Percentiles rank a stretch among this genome's conserved stretches.
These are phyloP conservation scores for Liriodendron chinense DNA, from an alignment of 164 flowering plant genomes.

Conservation along the genomic window DNA sequence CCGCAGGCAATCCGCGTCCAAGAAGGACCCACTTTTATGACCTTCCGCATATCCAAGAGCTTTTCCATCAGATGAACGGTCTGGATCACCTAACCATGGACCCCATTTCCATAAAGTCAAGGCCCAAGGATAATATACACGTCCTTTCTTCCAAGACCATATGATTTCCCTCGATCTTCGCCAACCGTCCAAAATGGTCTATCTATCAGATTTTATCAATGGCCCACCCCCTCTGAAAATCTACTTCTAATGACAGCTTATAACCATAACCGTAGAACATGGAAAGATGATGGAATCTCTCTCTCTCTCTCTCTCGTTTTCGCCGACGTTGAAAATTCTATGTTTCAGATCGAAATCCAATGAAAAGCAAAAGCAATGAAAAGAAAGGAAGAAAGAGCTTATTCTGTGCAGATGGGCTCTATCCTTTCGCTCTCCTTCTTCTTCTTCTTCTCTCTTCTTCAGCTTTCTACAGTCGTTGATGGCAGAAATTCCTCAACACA, in stretches of 20 bases:
- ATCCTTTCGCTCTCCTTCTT: conserved; percentile 14
- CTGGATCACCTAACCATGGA: no score
- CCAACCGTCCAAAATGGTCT: no score
- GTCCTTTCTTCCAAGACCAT: no score
- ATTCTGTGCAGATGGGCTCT: conserved; percentile 22
- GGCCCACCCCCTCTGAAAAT: no score
- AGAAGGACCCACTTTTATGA: no score
- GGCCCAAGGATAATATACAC: no score
- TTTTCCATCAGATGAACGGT: no score
- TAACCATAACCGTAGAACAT: conserved; percentile 20
- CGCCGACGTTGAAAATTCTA: background rate
- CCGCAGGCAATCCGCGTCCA: no score
- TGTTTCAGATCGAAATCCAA: background rate
- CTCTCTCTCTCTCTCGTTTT: background rate
- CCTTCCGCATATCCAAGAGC: no score
- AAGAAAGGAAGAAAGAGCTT: background rate
- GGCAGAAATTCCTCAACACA: conserved; percentile 21
- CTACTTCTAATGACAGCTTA: background rate
- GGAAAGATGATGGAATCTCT: conserved; percentile 8
- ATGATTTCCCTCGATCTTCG: no score
- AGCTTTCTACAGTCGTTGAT: conserved; percentile 19
- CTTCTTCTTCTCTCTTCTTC: conserved; percentile 18
- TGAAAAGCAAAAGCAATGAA: background rate
- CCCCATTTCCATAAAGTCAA: no score
- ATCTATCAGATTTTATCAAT: no score